A percentile compares a stretch with the other conserved stretches of the same genome.
Conservation (phyloP, 768 basidiomycete species). For the Suillus bovinus region DNA sequence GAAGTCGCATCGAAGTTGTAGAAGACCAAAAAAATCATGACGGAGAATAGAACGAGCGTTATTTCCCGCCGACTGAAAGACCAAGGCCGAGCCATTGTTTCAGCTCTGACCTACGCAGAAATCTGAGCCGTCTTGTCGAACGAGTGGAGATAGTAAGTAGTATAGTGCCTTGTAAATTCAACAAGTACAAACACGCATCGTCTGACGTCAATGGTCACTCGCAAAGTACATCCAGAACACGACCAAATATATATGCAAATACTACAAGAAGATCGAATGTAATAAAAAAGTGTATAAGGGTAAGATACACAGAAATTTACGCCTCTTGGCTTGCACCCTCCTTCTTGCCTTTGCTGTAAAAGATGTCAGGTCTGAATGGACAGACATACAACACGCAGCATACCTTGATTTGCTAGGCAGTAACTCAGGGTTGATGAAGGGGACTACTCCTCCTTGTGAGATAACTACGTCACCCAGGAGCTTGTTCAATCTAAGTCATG, state of each 20-base stretch:
- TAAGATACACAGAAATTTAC: conserved; percentile 14
- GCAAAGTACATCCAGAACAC: background rate
- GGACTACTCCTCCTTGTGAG: conserved; percentile 88
- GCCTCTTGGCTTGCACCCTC: conserved; percentile 35
- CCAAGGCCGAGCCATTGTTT: conserved; percentile 57
- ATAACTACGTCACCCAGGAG: conserved; percentile 86
- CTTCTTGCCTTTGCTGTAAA: conserved; percentile 35
- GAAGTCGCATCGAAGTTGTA: conserved; percentile 74
- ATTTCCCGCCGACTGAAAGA: conserved; percentile 76
- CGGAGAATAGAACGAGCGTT: conserved; percentile 62
- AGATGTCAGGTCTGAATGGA: conserved; percentile 7
- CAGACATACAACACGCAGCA: conserved; percentile 1
- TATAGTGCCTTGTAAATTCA: background rate
- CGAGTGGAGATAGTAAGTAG: background rate
- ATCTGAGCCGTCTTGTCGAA: background rate
- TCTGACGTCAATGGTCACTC: conserved; percentile 2
- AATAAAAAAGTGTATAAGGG: conserved; percentile 30
- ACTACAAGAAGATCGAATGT: conserved; percentile 24
- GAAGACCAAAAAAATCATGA: conserved; percentile 66
- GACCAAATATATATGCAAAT: conserved; percentile 27
- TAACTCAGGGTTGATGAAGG: conserved; percentile 55
- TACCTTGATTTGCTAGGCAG: conserved; percentile 34
- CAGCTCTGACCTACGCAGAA: background rate
- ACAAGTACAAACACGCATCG: background rate
- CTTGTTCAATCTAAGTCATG: conserved; percentile 57